Base-by-base conservation (phyloP, 805 yeast species). In the Schizosaccharomyces lindneri region DNA sequence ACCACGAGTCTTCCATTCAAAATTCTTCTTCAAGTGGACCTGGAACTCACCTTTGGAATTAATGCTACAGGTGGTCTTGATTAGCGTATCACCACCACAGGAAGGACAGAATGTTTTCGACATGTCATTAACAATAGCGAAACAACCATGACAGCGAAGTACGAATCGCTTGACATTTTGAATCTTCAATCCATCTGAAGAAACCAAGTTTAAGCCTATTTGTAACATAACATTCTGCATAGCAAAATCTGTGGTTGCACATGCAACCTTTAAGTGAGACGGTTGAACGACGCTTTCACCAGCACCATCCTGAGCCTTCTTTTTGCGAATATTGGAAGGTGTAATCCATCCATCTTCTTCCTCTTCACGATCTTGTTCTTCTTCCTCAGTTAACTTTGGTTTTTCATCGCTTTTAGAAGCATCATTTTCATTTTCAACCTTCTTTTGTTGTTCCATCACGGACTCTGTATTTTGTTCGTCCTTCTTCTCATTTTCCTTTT, bases 131-230 rank as follows among this genome's bases (percentile, higher is more conserved):
- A 19, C 51, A 19, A 48, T 19, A 21, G 79, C 76, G 79, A 93
- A 93, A 74, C 99, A 93, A 0, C 97, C 99, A 71, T 93, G 96
- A 72, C 99, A 93, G 72, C 99, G 78, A 69, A 86, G 78, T 97
- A 90, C 90, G 71, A 87, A 89, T 74, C 84, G 87, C 70, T 95
- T 79, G 43, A 93, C 84, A 70, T 86, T 80, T 66, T 81, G 84
- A 72, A 93, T 89, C 67, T 83, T 87, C 65, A 82, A 75, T 1
- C 89, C 81, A 74, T 80, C 78, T 29, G 85, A 76, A 71, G 89
- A 89, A 81, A 93, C 84, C 66, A 90, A 75, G 65, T 86, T 84
- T 63, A 93, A 72, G 4, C 96, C 96, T 67, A 93, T 78, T 71
- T 90, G 97, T 73, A 93, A 76, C 0, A 95, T 80, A 17, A 89